Evolutionary conservation across 2,329 filamentous ascomycete genomes (phyloP).

Genomic region (Pyrenochaeta sp.): DNA sequence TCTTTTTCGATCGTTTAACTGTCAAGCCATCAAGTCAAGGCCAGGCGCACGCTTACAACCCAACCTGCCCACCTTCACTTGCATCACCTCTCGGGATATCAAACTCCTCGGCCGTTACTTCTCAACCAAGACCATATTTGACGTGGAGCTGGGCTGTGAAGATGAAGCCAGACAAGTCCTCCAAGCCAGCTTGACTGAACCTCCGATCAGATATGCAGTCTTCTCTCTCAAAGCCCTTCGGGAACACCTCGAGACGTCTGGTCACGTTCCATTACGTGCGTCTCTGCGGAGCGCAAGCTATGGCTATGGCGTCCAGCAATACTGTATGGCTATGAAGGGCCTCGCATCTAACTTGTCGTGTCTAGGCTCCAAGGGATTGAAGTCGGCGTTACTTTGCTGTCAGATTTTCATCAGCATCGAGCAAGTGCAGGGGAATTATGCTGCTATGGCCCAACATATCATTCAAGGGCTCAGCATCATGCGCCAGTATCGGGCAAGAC

Average conservation of each 20-base stretch:
- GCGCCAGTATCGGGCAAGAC: conserved; percentile 52
- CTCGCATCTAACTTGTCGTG: conserved; percentile 52
- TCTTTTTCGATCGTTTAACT: conserved; percentile 18
- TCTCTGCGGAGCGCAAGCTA: conserved; percentile 42
- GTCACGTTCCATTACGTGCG: conserved; percentile 28
- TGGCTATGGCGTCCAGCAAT: conserved; percentile 54
- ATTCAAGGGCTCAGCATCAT: conserved; percentile 57
- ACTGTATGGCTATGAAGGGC: conserved; percentile 52
- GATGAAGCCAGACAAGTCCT: conserved; percentile 24
- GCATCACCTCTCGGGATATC: conserved; percentile 20
- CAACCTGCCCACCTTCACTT: conserved; percentile 4
- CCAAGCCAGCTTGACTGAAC: conserved; percentile 23
- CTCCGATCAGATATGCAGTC: conserved; percentile 48
- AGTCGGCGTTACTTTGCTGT: conserved; percentile 57
- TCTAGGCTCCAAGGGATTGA: conserved; percentile 40
- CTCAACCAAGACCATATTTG: conserved; percentile 25
- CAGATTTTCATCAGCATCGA: conserved; percentile 60
- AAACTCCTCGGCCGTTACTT: conserved; percentile 27
- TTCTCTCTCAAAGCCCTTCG: conserved; percentile 44
- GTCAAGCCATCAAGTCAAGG: conserved; percentile 10
- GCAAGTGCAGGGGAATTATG: conserved; percentile 53
- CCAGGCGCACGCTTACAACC: background rate
- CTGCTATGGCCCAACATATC: conserved; percentile 56
- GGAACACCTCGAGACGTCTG: conserved; percentile 49
- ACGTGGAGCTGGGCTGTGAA: conserved; percentile 17